Conservation (phyloP, 2,329 filamentous ascomycete species). For the Lomentospora prolificans region DNA sequence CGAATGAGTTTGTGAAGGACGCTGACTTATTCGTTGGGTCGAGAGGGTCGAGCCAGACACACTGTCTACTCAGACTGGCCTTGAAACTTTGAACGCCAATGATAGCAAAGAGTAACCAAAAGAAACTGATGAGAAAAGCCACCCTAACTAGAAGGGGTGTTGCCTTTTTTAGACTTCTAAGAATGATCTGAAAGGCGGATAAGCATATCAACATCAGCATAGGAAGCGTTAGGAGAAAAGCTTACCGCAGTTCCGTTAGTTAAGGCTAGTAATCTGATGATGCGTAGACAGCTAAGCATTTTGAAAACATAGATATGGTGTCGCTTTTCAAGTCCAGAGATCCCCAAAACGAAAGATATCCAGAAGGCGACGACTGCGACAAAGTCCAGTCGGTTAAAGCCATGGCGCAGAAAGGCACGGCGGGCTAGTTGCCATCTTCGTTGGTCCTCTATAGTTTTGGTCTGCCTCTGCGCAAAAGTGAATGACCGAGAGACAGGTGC, state of each 20-base stretch:
- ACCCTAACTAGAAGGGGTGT: conserved; percentile 86
- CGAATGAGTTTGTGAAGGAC: conserved; percentile 53
- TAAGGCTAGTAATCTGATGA: conserved; percentile 78
- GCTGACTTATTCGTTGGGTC: conserved; percentile 43
- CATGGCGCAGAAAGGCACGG: conserved; percentile 85
- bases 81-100: conserved; percentile 96
- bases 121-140: conserved; percentile 89
- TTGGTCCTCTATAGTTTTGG: conserved; percentile 58
- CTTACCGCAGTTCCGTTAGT: conserved; percentile 86
- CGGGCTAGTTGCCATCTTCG: conserved; percentile 80
- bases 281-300: conserved; percentile 93
- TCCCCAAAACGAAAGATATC: conserved; percentile 70
- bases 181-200: conserved; percentile 57
- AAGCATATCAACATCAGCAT: not conserved
- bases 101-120: conserved; percentile 96
- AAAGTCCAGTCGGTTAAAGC: conserved; percentile 93
- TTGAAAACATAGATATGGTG: conserved; percentile 81
- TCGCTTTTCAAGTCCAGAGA: conserved; percentile 57
- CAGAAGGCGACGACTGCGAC: conserved; percentile 91
- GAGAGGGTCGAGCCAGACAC: conserved; percentile 63
- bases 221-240: conserved; percentile 11
- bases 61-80: conserved; percentile 66
- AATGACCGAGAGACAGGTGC: conserved; percentile 67
- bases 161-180: conserved; percentile 90
- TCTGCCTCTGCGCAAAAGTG: conserved; percentile 57